Evolutionary conservation across 2,329 filamentous ascomycete genomes (phyloP).

Genomic region (Aspergillus fumigatus): DNA sequence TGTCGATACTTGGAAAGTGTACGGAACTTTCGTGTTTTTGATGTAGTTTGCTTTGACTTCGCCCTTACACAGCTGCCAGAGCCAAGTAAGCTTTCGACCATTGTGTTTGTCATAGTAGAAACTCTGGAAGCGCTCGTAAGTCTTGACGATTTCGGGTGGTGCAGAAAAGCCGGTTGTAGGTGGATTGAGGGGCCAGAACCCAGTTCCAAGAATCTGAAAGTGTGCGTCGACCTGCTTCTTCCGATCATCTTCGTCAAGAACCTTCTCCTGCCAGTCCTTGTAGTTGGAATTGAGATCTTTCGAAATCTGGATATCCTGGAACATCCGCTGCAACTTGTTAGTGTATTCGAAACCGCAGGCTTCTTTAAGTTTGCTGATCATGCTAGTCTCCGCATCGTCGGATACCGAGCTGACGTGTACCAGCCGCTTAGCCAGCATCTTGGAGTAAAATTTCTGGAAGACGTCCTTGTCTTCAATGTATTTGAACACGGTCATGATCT

Average conservation of each 20-base stretch:
- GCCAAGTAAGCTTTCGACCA: conserved; percentile 92
- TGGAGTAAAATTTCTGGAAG: conserved; percentile 98
- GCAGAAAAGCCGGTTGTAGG: conserved; percentile 86
- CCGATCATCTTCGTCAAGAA: conserved; percentile 59
- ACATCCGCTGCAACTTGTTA: conserved; percentile 99
- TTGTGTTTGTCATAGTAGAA: conserved; percentile 98
- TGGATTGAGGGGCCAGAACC: conserved; percentile 91
- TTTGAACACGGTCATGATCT: conserved; percentile 99
- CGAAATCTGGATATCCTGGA: conserved; percentile 98
- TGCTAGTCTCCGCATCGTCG: conserved; percentile 95
- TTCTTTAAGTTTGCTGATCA: conserved; percentile 99
- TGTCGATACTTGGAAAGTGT: conserved; percentile 94
- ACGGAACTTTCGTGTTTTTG: conserved; percentile 83
- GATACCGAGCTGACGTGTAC: conserved; percentile 95
- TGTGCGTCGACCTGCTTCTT: conserved; percentile 76
- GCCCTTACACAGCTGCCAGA: conserved; percentile 98
- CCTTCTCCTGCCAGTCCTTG: conserved; percentile 67
- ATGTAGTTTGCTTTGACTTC: conserved; percentile 93
- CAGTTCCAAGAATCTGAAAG: conserved; percentile 90
- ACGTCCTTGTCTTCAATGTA: conserved; percentile 99
- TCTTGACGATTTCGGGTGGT: conserved; percentile 76
- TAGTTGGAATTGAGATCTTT: conserved; percentile 93
- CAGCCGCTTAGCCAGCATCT: conserved; percentile 89
- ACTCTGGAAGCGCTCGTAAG: conserved; percentile 80
- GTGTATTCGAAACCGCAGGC: conserved; percentile 99